phyloP scores from a whole-genome alignment of 23 red algal genomes.

The Pyropia yezoensis region DNA sequence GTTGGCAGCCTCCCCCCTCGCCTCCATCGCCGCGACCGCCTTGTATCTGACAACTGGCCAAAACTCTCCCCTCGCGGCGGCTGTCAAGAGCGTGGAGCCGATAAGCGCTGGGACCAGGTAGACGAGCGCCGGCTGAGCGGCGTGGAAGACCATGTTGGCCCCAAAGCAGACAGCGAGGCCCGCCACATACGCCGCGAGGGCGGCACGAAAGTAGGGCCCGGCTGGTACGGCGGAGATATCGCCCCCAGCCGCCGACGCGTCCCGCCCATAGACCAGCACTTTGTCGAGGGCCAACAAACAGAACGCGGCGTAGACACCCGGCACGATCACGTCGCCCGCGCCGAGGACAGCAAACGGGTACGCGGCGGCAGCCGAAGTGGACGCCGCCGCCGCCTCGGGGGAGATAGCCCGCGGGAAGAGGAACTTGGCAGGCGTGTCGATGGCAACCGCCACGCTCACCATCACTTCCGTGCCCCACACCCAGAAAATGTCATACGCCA shows the following conservation, averaged over 20 bases:
- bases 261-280: slow-evolving; percentile 3
- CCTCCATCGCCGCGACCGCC: neutral
- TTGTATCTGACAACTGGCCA: slow-evolving; percentile 3
- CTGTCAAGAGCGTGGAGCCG: neutral
- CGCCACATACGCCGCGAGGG: slow-evolving; percentile 25
- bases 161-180: slow-evolving; percentile 20
- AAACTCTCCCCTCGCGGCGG: slow-evolving; percentile 15
- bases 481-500: slow-evolving; percentile 40
- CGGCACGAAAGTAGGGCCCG: slow-evolving; percentile 30
- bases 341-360: slow-evolving; percentile 51
- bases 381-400: neutral
- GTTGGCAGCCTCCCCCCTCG: neutral
- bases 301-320: slow-evolving; percentile 18
- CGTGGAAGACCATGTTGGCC: slow-evolving; percentile 7
- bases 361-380: neutral
- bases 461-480: slow-evolving; percentile 38
- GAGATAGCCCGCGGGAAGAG: slow-evolving; percentile 16
- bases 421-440: slow-evolving; percentile 40
- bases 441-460: slow-evolving; percentile 25
- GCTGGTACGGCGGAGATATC: neutral
- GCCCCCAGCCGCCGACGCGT: neutral
- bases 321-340: slow-evolving; percentile 38
- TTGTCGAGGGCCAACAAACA: slow-evolving; percentile 13
- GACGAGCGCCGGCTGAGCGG: slow-evolving; percentile 38
- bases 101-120: slow-evolving; percentile 40